Evolutionary conservation across 2,329 filamentous ascomycete genomes (phyloP).

Genomic region (Colletotrichum cuscutae): DNA sequence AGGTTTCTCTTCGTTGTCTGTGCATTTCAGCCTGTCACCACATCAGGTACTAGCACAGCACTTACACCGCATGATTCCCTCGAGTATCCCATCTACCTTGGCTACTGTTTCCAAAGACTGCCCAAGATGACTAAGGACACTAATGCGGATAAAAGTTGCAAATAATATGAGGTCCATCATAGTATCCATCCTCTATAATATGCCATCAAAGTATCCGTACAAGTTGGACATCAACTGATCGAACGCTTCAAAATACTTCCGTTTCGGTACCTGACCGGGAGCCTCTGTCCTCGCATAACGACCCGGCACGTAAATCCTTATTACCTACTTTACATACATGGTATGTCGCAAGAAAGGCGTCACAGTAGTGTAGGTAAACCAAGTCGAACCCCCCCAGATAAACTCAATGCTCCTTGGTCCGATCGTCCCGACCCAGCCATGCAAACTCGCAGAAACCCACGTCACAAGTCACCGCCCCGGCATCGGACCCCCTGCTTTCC

Average conservation of each 20-base stretch:
- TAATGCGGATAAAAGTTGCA: too few relatives aligned
- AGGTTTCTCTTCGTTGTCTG: not conserved
- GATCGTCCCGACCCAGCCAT: conserved; percentile 11
- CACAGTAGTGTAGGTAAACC: not conserved
- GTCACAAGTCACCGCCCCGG: conserved; percentile 3
- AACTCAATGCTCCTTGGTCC: conserved; percentile 24
- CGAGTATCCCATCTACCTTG: not conserved
- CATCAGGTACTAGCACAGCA: not conserved
- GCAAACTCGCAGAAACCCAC: not conserved
- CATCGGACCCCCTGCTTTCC: conserved; percentile 20
- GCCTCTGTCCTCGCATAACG: conserved; percentile 13
- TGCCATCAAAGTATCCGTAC: conserved; percentile 1
- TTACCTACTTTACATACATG: too few relatives aligned
- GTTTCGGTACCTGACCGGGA: conserved; percentile 25
- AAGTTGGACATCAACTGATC: not conserved
- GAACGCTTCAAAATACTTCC: not conserved
- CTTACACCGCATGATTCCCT: not conserved
- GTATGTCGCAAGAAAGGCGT: conserved; percentile 13
- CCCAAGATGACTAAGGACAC: not conserved
- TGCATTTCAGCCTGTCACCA: not conserved
- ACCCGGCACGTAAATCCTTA: not conserved
- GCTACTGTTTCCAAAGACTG: not conserved
- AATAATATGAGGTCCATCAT: too few relatives aligned
- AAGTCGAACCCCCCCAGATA: conserved; percentile 10
- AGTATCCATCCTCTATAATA: too few relatives aligned